Base-by-base conservation (phyloP, 257 asterid species). In the Plantago major region DNA sequence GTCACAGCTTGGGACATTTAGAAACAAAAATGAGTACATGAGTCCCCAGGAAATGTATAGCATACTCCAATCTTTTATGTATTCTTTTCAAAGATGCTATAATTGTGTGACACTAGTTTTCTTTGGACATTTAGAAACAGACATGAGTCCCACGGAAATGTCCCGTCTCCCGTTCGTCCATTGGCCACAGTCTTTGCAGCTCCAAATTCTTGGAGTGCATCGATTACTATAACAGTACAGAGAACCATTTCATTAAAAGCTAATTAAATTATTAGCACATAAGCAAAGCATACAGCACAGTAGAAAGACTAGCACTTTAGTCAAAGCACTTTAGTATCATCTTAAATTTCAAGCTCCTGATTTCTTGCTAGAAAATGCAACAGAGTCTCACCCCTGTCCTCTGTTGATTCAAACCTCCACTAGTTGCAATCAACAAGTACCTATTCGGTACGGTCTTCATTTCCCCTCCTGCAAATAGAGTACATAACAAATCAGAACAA, bases 321-420 rank as follows among this genome's bases (percentile, higher is more conserved):
- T 12, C 17, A 53, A 53, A 53, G 16, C 33, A 53, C 58, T 53
- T 53, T 53, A 53, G 28, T 19, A 37, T 37, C 58, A 53, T 53
- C 58, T 53, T 52, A 33, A 52, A 22, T 22, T 52, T 52, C 58
- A 53, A 53, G 58, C 58, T 53, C 19, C 30, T 53, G 13, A 53
- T 10, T 52, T 3, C 58, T 9, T 7, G 12, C 30, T 6, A 53
- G 10, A 33, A 7, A 33, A 7, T 38, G 12, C 18, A 53, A 22
- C 40, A 53, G 17, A 53, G 17, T 53, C 11, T 33, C 40, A 85
- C 96, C 86, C 96, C 95, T 15, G 92, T 85, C 80, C 96, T 83
- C 66, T 88, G 96, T 60, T 88, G 96, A 75, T 88, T 88, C 59
- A 88, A 65, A 44, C 96, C 96, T 63, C 96, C 96, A 51, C 96